Conservation (phyloP, 441 rosid species). For the Aquilaria agallochum region DNA sequence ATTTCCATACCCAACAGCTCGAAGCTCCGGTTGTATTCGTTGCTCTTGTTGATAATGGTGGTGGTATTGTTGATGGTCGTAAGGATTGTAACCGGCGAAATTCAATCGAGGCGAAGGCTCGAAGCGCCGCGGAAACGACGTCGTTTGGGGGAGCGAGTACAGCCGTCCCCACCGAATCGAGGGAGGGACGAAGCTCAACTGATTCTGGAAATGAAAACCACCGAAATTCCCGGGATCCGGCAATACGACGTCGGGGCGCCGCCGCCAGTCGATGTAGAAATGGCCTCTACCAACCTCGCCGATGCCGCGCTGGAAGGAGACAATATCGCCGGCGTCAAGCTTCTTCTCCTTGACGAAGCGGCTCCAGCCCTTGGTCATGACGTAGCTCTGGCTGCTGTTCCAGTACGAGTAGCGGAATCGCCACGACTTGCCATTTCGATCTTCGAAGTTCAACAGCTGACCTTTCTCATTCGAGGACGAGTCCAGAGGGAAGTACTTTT, state of each 20-base stretch:
- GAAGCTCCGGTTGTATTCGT: constrained; percentile 16
- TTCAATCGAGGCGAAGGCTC: constrained; percentile 35
- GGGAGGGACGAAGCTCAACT: constrained; percentile 35
- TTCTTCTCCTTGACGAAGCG: constrained; percentile 96
- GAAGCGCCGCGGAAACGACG: constrained; percentile 20
- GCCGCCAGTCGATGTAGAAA: constrained; percentile 87
- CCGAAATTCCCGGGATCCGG: constrained; percentile 39
- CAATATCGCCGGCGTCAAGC: constrained; percentile 90
- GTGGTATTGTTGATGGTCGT: constrained; percentile 29
- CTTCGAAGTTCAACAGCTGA: constrained; percentile 81
- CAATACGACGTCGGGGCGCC: constrained; percentile 44
- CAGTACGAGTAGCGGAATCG: constrained; percentile 93
- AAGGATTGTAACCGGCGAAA: constrained; percentile 27
- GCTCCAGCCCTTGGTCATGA: constrained; percentile 99
- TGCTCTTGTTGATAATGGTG: constrained; percentile 24
- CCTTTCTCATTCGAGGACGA: constrained; percentile 78
- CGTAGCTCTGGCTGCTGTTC: constrained; percentile 98
- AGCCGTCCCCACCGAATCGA: constrained; percentile 44
- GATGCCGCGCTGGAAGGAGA: constrained; percentile 80
- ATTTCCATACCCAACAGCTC: constrained; percentile 27
- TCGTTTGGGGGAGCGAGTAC: constrained; percentile 39
- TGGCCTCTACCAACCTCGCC: constrained; percentile 59
- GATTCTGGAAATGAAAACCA: constrained; percentile 43
- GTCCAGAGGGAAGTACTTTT: constrained; percentile 85
- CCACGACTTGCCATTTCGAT: constrained; percentile 86